Base-by-base conservation (phyloP, 345 rosid species). In the Conringia planisiliqua region DNA sequence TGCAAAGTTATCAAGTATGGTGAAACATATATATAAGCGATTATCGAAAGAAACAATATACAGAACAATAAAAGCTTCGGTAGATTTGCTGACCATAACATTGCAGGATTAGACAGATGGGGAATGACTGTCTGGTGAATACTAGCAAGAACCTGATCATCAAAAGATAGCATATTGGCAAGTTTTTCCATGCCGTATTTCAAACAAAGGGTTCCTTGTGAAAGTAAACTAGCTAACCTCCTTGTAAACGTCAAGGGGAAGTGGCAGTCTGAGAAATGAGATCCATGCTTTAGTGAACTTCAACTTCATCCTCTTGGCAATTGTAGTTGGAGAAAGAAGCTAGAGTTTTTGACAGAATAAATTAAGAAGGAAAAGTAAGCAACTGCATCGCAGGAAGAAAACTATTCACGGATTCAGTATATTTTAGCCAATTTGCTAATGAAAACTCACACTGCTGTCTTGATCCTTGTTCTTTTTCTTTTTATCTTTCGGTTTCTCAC, bases 251-350 rank as follows among this genome's bases (percentile, higher is more conserved):
- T 86, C 92, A 74, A 90, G 77, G 11, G 97, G 93, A 64, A 92
- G 93, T 10, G 89, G 96, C 55, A 92, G 81, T 81, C 92, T 86
- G 69, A 95, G 94, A 86, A 95, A 92, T 33, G 96, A 78, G 76
- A 87, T 82, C 99, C 99, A 95, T 11, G 97, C 90, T 82, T 90
- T 92, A 3, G 91, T 91, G 71, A 95, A 92, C 80, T 90, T 95
- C 33, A 87, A 52, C 84, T 90, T 95, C 87, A 90, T 91, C 85
- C 83, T 92, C 83, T 86, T 95, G 76, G 79, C 66, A 39, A 89
- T 83, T 26, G 74, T 80, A 61, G 83, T 75, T 10, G 89, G 80
- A 78, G 90, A 87, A 69, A 86, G 78, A 16, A 80, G 87, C 98
- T 94, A 74, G 48, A 78, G 8, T 56, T 64, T 22, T 54, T 30